Base-by-base conservation (phyloP, 2,329 filamentous ascomycete genomes). In the Hysterium pulicare region DNA sequence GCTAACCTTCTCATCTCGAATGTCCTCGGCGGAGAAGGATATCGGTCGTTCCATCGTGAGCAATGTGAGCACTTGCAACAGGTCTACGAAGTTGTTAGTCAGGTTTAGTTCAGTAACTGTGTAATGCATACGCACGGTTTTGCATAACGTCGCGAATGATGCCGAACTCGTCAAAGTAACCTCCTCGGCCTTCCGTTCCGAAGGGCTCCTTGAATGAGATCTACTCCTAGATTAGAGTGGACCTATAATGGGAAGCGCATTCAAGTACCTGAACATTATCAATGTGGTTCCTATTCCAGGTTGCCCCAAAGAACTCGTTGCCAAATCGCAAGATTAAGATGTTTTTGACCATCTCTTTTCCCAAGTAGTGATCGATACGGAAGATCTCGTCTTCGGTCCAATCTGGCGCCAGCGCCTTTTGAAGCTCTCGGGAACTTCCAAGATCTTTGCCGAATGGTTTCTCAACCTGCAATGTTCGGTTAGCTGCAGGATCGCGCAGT, bases 321-420 rank as follows among this genome's bases (percentile, higher is more conserved):
- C 93, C 94, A 67, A 98, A 98, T 66, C 94, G 83, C 55, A 98
- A 81, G 58, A 98, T 96, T 54, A 98, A 79, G 57, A 98, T 94
- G 74, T 98, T 98, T 83, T 98, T 98, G 62, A 98, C 93, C 93
- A 98, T 98, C 74, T 98, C 93, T 79, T 98, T 98, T 61, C 94
- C 94, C 36, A 98, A 82, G 71, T 98, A 98, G 75, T 98, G 93
- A 70, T 98, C 93, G 62, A 98, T 98, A 65, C 93, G 90, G 83
- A 94, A 98, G 55, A 98, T 84, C 74, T 98, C 93, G 41, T 97
- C 91, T 72, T 98, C 94, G 64, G 87, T 93, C 94, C 93, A 98
- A 74, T 98, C 90, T 33, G 93, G 93, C 66, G 91, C 88, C 50
- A 98, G 82, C 6, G 93, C 94, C 70, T 87, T 90, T 67, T 97